Conservation (phyloP, 495 filamentous ascomycete genomes). For the Aspergillus taichungensis region DNA sequence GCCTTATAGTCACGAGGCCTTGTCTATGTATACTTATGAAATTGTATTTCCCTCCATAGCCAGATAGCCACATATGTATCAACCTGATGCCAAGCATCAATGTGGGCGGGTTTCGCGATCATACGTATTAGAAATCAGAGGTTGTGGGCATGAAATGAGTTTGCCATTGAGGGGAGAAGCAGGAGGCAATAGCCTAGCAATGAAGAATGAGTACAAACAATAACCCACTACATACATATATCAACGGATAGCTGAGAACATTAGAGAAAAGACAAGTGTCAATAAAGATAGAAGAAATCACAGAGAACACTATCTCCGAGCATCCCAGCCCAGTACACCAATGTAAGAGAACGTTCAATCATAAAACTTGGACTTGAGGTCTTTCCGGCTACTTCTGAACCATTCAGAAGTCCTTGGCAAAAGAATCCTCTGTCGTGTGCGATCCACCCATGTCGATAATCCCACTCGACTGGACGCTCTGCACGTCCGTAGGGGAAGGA, state of each 20-base stretch:
- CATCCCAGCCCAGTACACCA: not conserved
- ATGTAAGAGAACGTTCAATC: not conserved
- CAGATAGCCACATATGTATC: no score
- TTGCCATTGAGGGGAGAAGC: no score
- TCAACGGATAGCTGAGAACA: not conserved
- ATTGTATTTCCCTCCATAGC: no score
- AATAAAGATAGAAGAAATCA: not conserved
- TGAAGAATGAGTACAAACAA: no score
- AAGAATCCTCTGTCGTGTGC: constrained; percentile 12
- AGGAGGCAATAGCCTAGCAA: no score
- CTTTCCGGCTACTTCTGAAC: not conserved
- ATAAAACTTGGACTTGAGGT: not conserved
- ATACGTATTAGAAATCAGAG: no score
- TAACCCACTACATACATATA: not conserved
- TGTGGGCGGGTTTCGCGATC: no score
- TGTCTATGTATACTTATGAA: no score
- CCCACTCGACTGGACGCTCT: constrained; percentile 24
- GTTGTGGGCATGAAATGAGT: no score
- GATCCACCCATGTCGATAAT: constrained; percentile 17
- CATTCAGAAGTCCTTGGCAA: constrained; percentile 14
- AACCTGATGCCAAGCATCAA: no score
- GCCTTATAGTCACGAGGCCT: no score
- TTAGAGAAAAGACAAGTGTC: not conserved
- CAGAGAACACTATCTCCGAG: not conserved
- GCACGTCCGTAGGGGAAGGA: constrained; percentile 20